Base-by-base conservation (phyloP, 2,329 filamentous ascomycete genomes). In the Tympanopsis confertula region DNA sequence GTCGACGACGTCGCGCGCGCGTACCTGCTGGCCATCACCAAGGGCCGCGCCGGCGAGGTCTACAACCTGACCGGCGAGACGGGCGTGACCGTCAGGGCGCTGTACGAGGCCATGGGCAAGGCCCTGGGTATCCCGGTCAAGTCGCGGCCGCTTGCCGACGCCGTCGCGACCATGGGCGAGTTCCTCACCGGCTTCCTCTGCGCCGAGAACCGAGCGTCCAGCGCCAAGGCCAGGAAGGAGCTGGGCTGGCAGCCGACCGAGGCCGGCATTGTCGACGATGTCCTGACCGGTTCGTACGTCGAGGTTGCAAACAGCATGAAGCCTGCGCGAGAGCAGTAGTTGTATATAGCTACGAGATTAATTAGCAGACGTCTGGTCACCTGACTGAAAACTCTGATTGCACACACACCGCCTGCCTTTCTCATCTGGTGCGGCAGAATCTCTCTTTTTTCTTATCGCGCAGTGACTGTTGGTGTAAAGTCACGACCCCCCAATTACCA, bases 1-100 rank as follows among this genome's bases (percentile, higher is more conserved):
- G 57, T 66, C 2, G 57, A 65, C 20, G 65, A 68, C 45, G 61
- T 58, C 4, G 63, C 62, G 5, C 41, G 50, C 3, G 42, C 65
- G 17, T 65, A 61, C 39, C 45, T 66, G 5, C 51, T 60, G 1
- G 56, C 54, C 1, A 50, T 53, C 0, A 47, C 61, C 41, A 56
- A 54, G n/a, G 55, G 47, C 1, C 44, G 46, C 17, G 44, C 53
- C 3, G 57, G 58, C 2, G 52, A 54, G 4, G 36, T 52, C 1
- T 67, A 56, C 45, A 64, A 65, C 41, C 47, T 46, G 3, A 48
- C 46, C 4, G 38, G 42, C 2, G 41, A 44, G 33, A 63, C 54
- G 3, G 37, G 53, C 26, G 47, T 63, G 2, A 56, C 54, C 4
- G 46, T 49, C 13, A 45, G 48, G 2, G 42, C 61, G 37, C 20